Percentiles rank a stretch among this genome's conserved stretches.
Conservation (phyloP, 345 rosid species). For the Syzygium grande region DNA sequence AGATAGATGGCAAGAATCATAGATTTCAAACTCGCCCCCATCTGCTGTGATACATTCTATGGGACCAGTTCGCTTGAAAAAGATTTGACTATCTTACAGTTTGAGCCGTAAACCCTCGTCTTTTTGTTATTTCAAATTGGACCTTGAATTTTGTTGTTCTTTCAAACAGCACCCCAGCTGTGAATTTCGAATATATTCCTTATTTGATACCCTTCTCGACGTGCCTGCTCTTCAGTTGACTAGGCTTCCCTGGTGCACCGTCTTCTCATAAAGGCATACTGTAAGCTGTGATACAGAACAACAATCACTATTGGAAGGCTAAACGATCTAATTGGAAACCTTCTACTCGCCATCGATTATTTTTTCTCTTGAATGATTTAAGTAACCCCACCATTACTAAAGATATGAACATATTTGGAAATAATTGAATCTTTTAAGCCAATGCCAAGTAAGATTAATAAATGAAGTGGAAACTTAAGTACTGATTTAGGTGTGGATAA, state of each 20-base stretch:
- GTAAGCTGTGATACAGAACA: background rate
- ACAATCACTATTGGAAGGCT: background rate
- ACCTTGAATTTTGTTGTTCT: background rate
- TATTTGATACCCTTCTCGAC: background rate
- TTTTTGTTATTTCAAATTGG: accelerated
- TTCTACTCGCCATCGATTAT: background rate
- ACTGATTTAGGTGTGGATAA: background rate
- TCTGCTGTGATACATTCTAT: too few species aligned
- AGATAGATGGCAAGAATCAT: too few species aligned
- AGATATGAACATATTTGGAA: background rate
- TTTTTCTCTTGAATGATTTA: background rate
- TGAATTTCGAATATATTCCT: background rate
- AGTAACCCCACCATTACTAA: background rate
- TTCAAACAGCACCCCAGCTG: background rate
- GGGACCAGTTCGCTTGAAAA: background rate
- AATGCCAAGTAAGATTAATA: background rate
- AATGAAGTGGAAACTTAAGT: background rate
- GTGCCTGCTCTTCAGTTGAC: background rate
- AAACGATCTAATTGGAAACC: background rate
- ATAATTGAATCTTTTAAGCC: background rate
- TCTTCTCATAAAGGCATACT: background rate
- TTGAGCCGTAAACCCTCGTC: background rate
- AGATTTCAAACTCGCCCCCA: too few species aligned
- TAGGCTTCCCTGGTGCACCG: background rate
- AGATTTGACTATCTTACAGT: background rate